Base-by-base conservation (phyloP, 1,284 basidiomycete genomes). In the Ganoderma meredithae region DNA sequence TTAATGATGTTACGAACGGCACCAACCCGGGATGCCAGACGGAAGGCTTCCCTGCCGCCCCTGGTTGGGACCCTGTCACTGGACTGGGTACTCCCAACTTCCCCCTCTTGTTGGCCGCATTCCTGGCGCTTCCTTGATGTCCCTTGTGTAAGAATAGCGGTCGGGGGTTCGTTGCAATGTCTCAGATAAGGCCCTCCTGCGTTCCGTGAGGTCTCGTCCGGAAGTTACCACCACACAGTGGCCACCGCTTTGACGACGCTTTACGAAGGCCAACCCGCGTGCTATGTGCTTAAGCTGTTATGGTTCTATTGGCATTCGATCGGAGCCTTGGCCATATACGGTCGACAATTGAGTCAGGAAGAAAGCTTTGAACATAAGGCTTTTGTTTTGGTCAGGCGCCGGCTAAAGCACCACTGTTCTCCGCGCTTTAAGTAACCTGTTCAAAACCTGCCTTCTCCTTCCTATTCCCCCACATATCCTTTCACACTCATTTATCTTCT, bases 1-100 rank as follows among this genome's bases (percentile, higher is more conserved):
- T 85, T 70, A 83, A 81, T 67, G 85, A 86, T 68, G 82, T 87
- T 62, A 82, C 79, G 17, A 68, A 68, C 19, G 75, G 75, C 6
- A 68, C 72, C 31, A 76, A 76, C 62, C 71, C 72, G 17, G 74
- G 71, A 19, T 76, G 76, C 60, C 72, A 74, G 5, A 76, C 73
- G 9, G 59, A 52, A 15, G 74, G 74, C 8, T 76, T 76, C 69
- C 63, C 69, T 25, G 74, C 72, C 12, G 67, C 69, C 31, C 12
- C 56, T 39, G 81, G 82, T 7, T 83, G 81, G 81, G 82, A 82
- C 61, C 82, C 82, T 3, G 75, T 77, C 22, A 78, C 79, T 19
- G 79, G 78, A 6, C 58, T 78, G 31, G 76, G 76, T n/a, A 78
- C 75, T 0, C 77, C 76, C 6, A 70, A 74, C 64, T 77, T 80